Evolutionary conservation across 805 yeast species (phyloP).

Genomic region (Pichia exigua): DNA sequence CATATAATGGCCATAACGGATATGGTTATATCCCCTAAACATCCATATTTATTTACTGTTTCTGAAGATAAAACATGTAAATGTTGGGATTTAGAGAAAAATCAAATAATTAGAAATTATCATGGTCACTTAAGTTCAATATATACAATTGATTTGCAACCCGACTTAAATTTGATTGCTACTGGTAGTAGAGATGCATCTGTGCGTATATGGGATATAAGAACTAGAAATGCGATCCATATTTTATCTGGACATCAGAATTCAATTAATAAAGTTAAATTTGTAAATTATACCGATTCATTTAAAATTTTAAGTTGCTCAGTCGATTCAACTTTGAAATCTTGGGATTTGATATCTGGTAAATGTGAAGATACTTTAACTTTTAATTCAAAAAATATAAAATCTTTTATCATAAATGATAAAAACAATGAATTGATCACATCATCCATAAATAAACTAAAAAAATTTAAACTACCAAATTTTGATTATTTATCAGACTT

Average conservation of each 20-base stretch:
- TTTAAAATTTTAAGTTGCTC: constrained; percentile 85
- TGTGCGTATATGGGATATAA: constrained; percentile 87
- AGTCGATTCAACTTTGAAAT: constrained; percentile 72
- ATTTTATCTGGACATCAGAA: constrained; percentile 75
- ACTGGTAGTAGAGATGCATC: constrained; percentile 88
- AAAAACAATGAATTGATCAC: constrained; percentile 67
- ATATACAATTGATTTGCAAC: constrained; percentile 77
- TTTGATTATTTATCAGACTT: constrained; percentile 54
- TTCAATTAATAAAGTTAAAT: constrained; percentile 60
- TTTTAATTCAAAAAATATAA: constrained; percentile 75
- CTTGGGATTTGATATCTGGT: constrained; percentile 90
- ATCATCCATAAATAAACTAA: constrained; percentile 72
- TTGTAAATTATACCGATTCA: constrained; percentile 51
- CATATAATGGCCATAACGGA: constrained; percentile 87
- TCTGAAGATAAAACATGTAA: constrained; percentile 89
- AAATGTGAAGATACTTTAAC: constrained; percentile 65
- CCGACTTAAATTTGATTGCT: constrained; percentile 72
- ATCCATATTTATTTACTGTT: constrained; percentile 85
- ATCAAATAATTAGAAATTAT: constrained; percentile 73
- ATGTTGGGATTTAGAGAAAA: constrained; percentile 94
- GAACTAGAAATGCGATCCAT: constrained; percentile 68
- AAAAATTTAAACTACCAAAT: constrained; percentile 77
- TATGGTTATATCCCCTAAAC: constrained; percentile 59
- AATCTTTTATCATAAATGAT: constrained; percentile 66
- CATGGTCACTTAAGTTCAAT: constrained; percentile 94